These are phyloP conservation scores for Rhizopogon vinicolor DNA, from an alignment of 768 basidiomycete species.

Conservation along the genomic window DNA sequence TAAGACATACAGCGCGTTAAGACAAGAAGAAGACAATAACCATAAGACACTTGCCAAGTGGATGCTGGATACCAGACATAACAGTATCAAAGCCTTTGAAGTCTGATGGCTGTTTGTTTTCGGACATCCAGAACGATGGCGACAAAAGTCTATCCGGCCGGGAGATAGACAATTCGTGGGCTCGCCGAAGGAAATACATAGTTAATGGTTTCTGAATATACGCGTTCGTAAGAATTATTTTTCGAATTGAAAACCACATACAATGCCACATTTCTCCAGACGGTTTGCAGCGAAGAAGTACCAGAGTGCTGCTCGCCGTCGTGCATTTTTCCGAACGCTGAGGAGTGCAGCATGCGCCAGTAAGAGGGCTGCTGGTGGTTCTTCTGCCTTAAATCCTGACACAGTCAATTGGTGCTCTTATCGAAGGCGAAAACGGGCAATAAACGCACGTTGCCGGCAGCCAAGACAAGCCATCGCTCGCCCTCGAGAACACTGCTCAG, in stretches of 20 bases:
- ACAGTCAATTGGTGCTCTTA: conserved; percentile 19
- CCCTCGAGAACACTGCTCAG: conserved; percentile 56
- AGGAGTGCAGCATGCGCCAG: conserved; percentile 77
- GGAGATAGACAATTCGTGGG: conserved; percentile 56
- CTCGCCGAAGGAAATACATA: conserved; percentile 72
- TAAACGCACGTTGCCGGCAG: conserved; percentile 69
- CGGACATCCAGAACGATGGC: conserved; percentile 78
- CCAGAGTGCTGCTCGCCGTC: conserved; percentile 71
- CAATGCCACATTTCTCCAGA: conserved; percentile 81
- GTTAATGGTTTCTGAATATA: conserved; percentile 72
- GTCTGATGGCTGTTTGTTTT: conserved; percentile 40
- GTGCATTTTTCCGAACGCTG: conserved; percentile 50
- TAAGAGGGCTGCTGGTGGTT: conserved; percentile 74
- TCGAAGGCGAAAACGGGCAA: background rate
- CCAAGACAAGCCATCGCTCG: conserved; percentile 84
- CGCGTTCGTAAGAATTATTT: conserved; percentile 1
- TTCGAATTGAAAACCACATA: conserved; percentile 34
- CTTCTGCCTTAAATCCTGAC: conserved; percentile 61
- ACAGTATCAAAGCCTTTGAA: conserved; percentile 55
- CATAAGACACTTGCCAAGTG: conserved; percentile 49
- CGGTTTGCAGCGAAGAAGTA: conserved; percentile 72
- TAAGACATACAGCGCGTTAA: conserved; percentile 22
- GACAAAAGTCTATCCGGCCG: conserved; percentile 57
- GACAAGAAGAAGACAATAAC: conserved; percentile 1
- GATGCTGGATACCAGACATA: conserved; percentile 72